Evolutionary conservation across 805 yeast species (phyloP).

Genomic region (Lachancea mirantina): DNA sequence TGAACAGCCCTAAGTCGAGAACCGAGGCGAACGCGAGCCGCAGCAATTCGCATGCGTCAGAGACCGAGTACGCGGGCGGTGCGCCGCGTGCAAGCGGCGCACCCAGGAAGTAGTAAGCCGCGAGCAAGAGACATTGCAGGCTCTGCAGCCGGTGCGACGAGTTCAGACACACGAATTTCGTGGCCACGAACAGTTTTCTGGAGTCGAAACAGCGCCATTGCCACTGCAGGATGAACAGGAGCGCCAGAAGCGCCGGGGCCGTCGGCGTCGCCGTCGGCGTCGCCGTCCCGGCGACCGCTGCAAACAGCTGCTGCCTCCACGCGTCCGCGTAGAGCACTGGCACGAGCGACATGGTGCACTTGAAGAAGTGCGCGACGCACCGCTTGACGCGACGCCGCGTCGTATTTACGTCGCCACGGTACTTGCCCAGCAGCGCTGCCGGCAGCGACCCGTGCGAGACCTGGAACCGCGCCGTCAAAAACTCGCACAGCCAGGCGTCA

Average conservation of each 20-base stretch:
- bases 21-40: constrained; percentile 16
- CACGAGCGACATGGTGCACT: constrained; percentile 9
- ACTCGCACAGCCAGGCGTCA: constrained; percentile 10
- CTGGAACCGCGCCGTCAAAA: constrained; percentile 9
- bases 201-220: constrained; percentile 27
- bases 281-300: background rate
- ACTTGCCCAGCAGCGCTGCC: constrained; percentile 5
- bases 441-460: constrained; percentile 10
- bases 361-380: constrained; percentile 6
- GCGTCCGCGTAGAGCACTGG: constrained; percentile 5
- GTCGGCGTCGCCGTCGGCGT: constrained; percentile 2
- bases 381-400: constrained; percentile 3
- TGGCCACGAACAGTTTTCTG: constrained; percentile 19
- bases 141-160: constrained; percentile 13
- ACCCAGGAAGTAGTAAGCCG: constrained; percentile 25
- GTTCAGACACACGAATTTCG: constrained; percentile 19
- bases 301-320: constrained; percentile 4
- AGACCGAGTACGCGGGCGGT: constrained; percentile 8
- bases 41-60: constrained; percentile 17
- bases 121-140: constrained; percentile 20
- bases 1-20: constrained; percentile 19
- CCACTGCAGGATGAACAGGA: constrained; percentile 24
- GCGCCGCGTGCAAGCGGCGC: constrained; percentile 8
- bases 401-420: constrained; percentile 5
- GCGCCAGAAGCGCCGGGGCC: constrained; percentile 16